Percentiles rank a stretch among this genome's conserved stretches.
phyloP scores from a whole-genome alignment of 768 basidiomycete species.

The Suillus plorans region DNA sequence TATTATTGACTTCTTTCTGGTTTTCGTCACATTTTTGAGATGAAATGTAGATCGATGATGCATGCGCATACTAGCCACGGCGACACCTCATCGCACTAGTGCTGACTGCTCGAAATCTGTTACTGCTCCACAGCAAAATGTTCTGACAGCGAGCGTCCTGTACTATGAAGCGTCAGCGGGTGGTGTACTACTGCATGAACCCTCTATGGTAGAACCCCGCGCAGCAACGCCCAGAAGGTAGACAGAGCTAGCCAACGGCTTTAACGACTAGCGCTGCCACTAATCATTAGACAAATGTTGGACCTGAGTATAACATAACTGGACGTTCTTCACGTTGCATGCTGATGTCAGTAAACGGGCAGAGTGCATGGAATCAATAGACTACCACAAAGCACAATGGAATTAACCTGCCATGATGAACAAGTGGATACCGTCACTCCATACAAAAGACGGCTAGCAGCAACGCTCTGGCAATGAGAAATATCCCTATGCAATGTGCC shows the following conservation, averaged over 20 bases:
- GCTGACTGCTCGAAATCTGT: not conserved
- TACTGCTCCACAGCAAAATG: not conserved
- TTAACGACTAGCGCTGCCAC: not conserved
- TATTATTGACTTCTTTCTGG: not conserved
- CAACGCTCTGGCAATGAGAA: constrained; percentile 13
- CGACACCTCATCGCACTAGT: not conserved
- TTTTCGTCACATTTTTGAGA: not conserved
- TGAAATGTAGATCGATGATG: not conserved
- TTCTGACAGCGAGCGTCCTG: not conserved
- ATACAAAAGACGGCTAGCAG: constrained; percentile 3
- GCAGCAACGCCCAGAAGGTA: not conserved
- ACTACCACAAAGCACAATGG: not conserved
- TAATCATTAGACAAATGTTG: not conserved
- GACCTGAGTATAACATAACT: not conserved
- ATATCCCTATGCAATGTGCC: not conserved
- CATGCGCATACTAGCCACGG: not conserved
- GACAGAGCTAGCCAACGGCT: not conserved
- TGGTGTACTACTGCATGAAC: not conserved
- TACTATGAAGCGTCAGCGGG: not conserved
- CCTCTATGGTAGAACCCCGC: not conserved
- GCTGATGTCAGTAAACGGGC: not conserved
- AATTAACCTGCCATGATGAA: not conserved
- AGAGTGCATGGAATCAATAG: not conserved
- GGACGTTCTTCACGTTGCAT: not conserved
- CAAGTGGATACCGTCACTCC: not conserved